Evolutionary conservation across 148 eudicot genomes (phyloP), one percentile per base, ranked within the genome.

Genomic region (Rhododendron mucronatum): DNA sequence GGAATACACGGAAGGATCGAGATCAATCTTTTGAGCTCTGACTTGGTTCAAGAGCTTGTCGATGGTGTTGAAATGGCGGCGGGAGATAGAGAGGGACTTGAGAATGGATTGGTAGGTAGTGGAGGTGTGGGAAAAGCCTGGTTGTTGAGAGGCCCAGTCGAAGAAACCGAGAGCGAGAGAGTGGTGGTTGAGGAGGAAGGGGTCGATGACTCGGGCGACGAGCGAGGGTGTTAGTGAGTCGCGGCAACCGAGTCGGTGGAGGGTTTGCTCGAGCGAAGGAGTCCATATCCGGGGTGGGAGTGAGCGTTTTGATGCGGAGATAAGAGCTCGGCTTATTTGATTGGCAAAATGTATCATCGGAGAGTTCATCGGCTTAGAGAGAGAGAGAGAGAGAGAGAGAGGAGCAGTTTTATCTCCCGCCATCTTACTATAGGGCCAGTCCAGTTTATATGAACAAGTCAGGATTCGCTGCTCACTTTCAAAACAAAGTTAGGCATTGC

Each of bases 101-200:
- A 95, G 91, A 37, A 94, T 35, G 48, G 96, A 88, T 59, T 92
- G 89, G 83, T 93, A 94, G 6, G 95, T 85, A 14, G 63, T 11
- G 44, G 94, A 82, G 71, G 96, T 89, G 86, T 95, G 98, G 69
- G 87, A 87, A 55, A 95, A 95, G 33, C 90, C 90, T 50, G 96
- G 98, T 78, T 94, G 98, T 39, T 96, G 97, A 69, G 99, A 88
- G 7, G 96, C 96, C 99, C 99, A 95, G 45, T 95, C 88, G 94
- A 96, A 95, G 91, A 96, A 94, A 15, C 98, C 99, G 5, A 92
- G 88, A 28, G 98, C 95, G 12, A 96, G 94, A 59, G 93, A 92
- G 8, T 91, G 98, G 89, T 95, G 95, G 82, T 86, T 50, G 82
- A 96, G 91, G 84, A 95, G 98, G 87, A 87, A 89, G 7, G 98